Base-by-base conservation (phyloP, 129 eudicot species). In the Pittosporum tobira region DNA sequence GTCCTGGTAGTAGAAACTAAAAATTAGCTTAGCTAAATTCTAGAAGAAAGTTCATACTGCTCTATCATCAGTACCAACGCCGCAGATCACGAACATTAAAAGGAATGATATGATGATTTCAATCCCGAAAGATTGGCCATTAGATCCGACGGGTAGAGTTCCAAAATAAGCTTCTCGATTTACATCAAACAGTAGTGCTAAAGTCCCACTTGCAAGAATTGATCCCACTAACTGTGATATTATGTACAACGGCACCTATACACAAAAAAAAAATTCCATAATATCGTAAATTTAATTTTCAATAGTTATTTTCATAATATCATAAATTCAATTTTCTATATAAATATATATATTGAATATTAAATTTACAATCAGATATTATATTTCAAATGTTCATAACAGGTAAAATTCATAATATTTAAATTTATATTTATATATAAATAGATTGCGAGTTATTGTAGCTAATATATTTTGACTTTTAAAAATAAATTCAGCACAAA, bases 61-160 rank as follows among this genome's bases (percentile, higher is more conserved):
- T 36, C 98, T 62, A 34, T 67, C 66, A 58, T 90, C 98, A 0
- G 82, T 78, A n/a, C 66, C 66, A 61, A 76, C 82, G 25, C 95
- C 94, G 3, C 71, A 86, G 4, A 90, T 67, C 59, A 80, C 89
- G 73, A 90, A 90, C 98, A 85, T 83, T 6, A 86, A 57, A 19
- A 90, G 79, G 66, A 75, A 86, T 30, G 95, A 63, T 12, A 78
- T 78, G 34, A 90, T 61, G 30, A 90, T 71, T 57, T 90, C 95
- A 18, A 86, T 83, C 2, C 70, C 75, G 0, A 90, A 69, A 14
- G 98, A 76, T 28, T 90, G 98, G 7, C 21, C 16, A 36, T 72
- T 28, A 0, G 94, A 77, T 6, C 85, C 95, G 0, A 25, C 70
- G 0, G 98, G 98, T 6, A 69, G 29, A 0, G 89, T 90, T 16